Percentiles rank a stretch among this genome's conserved stretches.
Evolutionary conservation across 169 alveolate species (phyloP).

Genomic region (Eimeria acervulina): DNA sequence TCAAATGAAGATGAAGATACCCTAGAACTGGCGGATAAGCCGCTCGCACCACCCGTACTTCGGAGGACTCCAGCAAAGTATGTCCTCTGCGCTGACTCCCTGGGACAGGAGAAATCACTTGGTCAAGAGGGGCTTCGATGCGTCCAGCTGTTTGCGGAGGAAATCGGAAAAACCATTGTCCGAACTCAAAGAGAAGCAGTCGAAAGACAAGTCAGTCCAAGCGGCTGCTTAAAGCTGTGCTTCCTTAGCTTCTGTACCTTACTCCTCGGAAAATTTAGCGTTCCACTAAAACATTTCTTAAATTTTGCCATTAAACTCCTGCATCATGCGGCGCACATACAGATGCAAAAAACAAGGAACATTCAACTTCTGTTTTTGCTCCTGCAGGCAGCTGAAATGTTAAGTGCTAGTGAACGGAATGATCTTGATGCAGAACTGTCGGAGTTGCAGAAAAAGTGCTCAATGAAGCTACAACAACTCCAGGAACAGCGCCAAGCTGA

Average conservation of each 20-base stretch:
- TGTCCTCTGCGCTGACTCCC: conserved; percentile 54
- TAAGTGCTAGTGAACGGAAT: background rate
- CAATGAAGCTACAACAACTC: background rate
- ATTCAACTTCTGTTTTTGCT: no score
- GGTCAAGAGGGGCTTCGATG: background rate
- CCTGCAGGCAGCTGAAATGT: conserved; percentile 17
- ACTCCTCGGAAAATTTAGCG: background rate
- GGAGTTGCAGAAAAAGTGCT: conserved; percentile 25
- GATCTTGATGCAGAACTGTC: background rate
- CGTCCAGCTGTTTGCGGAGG: conserved; percentile 19
- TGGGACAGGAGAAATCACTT: conserved; percentile 4
- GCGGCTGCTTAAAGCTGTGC: background rate
- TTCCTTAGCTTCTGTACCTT: no score
- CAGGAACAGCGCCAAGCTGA: conserved; percentile 56
- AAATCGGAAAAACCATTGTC: conserved; percentile 8
- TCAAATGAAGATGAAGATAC: background rate
- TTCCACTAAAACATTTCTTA: background rate
- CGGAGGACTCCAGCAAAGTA: conserved; percentile 22
- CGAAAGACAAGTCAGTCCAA: conserved; percentile 21
- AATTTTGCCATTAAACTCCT: background rate
- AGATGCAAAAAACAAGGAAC: background rate
- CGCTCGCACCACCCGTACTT: background rate
- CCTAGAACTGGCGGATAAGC: background rate
- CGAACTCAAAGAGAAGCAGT: conserved; percentile 57
- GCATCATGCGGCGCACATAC: background rate